A percentile compares a stretch with the other conserved stretches of the same genome.
These are phyloP conservation scores for Cutaneotrichosporon daszewskae DNA, from an alignment of 1,284 basidiomycete genomes.

Conservation along the genomic window DNA sequence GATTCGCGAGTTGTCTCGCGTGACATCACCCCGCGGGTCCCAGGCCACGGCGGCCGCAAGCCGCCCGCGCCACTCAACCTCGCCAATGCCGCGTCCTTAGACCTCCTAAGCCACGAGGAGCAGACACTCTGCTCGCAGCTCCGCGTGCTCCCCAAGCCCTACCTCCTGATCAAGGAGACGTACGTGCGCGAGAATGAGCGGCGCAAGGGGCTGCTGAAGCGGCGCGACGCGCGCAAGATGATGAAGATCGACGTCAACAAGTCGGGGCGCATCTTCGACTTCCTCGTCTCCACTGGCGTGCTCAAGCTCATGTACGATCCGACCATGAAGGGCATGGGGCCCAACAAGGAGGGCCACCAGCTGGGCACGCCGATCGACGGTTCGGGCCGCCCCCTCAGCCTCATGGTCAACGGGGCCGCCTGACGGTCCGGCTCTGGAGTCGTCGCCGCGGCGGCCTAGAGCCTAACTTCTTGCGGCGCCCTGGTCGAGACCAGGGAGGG, in stretches of 20 bases:
- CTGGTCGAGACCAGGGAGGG: not conserved
- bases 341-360: conserved; percentile 25
- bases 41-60: conserved; percentile 24
- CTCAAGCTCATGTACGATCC: conserved; percentile 41
- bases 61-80: conserved; percentile 64
- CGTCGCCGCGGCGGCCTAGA: not conserved
- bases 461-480: not conserved
- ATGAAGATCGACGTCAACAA: conserved; percentile 91
- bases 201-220: conserved; percentile 74
- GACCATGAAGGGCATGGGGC: conserved; percentile 24
- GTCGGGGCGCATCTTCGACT: conserved; percentile 82
- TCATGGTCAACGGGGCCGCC: not conserved
- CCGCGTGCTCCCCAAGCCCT: conserved; percentile 84
- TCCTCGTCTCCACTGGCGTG: conserved; percentile 53
- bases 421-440: not conserved
- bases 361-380: conserved; percentile 16
- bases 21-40: conserved; percentile 29
- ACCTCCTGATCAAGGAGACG: conserved; percentile 85
- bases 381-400: conserved; percentile 10
- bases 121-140: conserved; percentile 80
- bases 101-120: conserved; percentile 78
- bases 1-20: conserved; percentile 22
- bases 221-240: conserved; percentile 74
- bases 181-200: conserved; percentile 84
- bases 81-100: conserved; percentile 75